phyloP scores from a whole-genome alignment of 176 grass and related monocot species.

The Secale cereale region DNA sequence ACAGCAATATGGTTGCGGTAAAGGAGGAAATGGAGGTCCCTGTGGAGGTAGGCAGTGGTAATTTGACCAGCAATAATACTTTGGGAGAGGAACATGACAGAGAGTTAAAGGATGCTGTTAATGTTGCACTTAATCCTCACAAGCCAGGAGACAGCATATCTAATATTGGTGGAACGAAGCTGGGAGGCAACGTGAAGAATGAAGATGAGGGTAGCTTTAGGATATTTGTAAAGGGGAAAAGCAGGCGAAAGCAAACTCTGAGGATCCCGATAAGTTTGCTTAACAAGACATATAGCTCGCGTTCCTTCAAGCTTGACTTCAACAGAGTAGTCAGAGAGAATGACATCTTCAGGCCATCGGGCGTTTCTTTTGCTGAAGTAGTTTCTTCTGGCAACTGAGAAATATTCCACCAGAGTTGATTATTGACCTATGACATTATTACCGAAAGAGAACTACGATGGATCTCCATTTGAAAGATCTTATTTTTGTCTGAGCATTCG shows the following conservation, averaged over 20 bases:
- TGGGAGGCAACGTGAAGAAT: constrained; percentile 27
- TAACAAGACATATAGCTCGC: constrained; percentile 82
- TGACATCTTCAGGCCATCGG: constrained; percentile 61
- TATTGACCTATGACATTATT: constrained; percentile 35
- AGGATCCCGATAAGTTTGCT: constrained; percentile 89
- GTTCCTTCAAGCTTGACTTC: constrained; percentile 81
- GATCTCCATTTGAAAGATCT: constrained; percentile 25
- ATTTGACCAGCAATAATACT: constrained; percentile 31
- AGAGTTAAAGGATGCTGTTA: constrained; percentile 40
- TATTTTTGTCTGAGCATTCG: constrained; percentile 28
- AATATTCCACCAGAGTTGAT: constrained; percentile 22
- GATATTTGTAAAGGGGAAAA: constrained; percentile 80
- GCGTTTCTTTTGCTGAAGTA: constrained; percentile 64
- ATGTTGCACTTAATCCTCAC: constrained; percentile 54
- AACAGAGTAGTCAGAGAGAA: constrained; percentile 91
- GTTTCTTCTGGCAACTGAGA: constrained; percentile 39
- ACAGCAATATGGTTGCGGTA: constrained; percentile 40
- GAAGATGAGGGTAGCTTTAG: constrained; percentile 80
- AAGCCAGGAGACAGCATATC: constrained; percentile 31
- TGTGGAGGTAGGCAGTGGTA: constrained; percentile 37
- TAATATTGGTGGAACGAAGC: constrained; percentile 10
- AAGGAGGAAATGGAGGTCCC: constrained; percentile 46
- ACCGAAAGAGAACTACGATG: constrained; percentile 9
- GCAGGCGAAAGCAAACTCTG: constrained; percentile 74
- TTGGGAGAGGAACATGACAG: constrained; percentile 49